Percentiles rank a stretch among this genome's conserved stretches.
These are phyloP conservation scores for Aureobasidium sp. DNA, from an alignment of 2,329 filamentous ascomycete species.

Conservation along the genomic window DNA sequence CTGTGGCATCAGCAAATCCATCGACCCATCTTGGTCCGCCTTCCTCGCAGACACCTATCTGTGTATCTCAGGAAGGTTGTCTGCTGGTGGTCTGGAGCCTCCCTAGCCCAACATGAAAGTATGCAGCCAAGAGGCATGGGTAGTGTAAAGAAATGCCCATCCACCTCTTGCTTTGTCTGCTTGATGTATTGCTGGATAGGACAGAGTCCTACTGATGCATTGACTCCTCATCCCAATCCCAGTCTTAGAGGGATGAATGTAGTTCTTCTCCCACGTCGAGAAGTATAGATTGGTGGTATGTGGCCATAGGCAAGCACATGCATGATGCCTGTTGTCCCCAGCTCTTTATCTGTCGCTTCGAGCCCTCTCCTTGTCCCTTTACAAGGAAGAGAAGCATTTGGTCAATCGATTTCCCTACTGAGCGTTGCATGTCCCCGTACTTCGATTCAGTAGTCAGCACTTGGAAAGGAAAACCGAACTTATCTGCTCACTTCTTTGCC, in stretches of 20 bases:
- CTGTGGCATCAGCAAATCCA: not conserved
- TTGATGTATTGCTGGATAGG: not conserved
- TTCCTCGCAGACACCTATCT: not conserved
- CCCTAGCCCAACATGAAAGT: not conserved
- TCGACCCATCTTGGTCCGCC: not conserved
- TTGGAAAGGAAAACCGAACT: not conserved
- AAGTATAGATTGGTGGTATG: not conserved
- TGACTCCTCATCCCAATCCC: not conserved
- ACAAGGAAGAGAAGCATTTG: not conserved
- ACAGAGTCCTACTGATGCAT: not conserved
- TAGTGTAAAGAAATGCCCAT: not conserved
- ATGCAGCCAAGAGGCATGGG: not conserved
- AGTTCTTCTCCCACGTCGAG: not conserved
- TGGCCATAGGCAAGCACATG: not conserved
- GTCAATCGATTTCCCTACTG: not conserved
- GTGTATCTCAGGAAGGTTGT: too few species aligned
- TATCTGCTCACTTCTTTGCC: not conserved
- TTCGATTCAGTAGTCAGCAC: not conserved
- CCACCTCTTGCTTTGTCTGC: not conserved
- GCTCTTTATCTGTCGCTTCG: not conserved
- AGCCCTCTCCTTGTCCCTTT: not conserved
- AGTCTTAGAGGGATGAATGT: not conserved
- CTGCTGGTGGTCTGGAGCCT: not conserved
- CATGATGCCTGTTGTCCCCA: not conserved
- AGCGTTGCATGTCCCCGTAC: not conserved